phyloP scores from a whole-genome alignment of 352 stramenopile genomes.

The Pythium folliculosum region DNA sequence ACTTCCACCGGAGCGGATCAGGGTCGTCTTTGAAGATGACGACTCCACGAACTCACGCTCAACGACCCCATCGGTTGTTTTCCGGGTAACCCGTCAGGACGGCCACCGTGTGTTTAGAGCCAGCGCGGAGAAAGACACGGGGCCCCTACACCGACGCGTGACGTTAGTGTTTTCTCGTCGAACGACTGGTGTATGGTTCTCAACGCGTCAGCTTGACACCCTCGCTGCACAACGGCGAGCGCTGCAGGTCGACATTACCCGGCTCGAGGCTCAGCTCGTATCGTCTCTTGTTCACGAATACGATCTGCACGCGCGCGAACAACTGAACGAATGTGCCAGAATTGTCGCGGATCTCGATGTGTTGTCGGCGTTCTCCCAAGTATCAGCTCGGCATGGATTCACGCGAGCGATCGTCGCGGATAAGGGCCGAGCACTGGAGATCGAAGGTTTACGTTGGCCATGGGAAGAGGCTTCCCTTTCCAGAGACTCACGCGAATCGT shows the following conservation, averaged over 20 bases:
- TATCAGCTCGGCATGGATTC: conserved; percentile 38
- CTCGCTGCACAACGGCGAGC: conserved; percentile 40
- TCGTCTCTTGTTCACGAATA: conserved; percentile 10
- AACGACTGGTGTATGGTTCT: conserved; percentile 49
- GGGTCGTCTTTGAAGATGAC: conserved; percentile 42
- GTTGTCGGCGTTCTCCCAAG: conserved; percentile 38
- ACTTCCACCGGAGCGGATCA: conserved; percentile 37
- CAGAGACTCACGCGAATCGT: not conserved
- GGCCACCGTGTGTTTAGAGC: conserved; percentile 43
- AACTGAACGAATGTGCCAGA: conserved; percentile 7
- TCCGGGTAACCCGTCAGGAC: conserved; percentile 48
- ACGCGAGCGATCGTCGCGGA: conserved; percentile 19
- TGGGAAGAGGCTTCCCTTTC: not conserved
- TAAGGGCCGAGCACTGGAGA: not conserved
- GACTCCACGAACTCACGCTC: conserved; percentile 7
- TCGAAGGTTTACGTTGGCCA: conserved; percentile 3
- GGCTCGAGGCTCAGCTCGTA: conserved; percentile 28
- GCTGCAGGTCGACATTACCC: conserved; percentile 29
- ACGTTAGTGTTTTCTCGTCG: conserved; percentile 44
- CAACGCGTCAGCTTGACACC: conserved; percentile 33
- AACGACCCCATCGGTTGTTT: conserved; percentile 27
- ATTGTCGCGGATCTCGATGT: conserved; percentile 37
- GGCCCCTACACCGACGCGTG: not conserved
- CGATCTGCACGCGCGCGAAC: not conserved
- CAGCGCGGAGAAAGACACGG: conserved; percentile 4